Percentiles rank a stretch among this genome's conserved stretches.
Conservation (phyloP, 2,329 filamentous ascomycete species). For the Sporothrix pallida region DNA sequence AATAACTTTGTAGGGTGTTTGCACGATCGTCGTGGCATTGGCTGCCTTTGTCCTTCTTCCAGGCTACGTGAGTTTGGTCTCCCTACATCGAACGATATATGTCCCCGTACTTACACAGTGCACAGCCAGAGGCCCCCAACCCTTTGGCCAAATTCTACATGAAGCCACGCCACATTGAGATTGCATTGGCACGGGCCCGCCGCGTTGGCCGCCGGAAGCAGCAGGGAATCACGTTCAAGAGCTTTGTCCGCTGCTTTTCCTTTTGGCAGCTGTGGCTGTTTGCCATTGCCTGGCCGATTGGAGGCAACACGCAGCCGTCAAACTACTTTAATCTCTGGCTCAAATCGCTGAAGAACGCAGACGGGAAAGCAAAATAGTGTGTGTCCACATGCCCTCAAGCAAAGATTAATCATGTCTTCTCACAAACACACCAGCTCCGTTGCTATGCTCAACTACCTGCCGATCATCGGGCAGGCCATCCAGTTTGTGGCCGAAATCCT, state of each 20-base stretch:
- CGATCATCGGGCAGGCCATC: slow-evolving; percentile 32
- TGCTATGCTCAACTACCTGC: slow-evolving; percentile 33
- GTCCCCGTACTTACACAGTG: neutral
- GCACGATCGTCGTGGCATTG: slow-evolving; percentile 32
- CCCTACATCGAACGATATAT: neutral
- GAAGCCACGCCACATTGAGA: slow-evolving; percentile 31
- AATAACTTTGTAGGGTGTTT: slow-evolving; percentile 9
- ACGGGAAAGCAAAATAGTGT: slow-evolving; percentile 33
- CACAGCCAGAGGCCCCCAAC: slow-evolving; percentile 29
- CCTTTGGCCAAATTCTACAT: slow-evolving; percentile 31
- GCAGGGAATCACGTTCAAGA: slow-evolving; percentile 28
- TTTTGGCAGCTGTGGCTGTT: slow-evolving; percentile 34
- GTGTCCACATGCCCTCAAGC: neutral
- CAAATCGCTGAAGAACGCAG: slow-evolving; percentile 30
- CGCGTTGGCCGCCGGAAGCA: slow-evolving; percentile 29
- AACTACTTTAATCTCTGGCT: slow-evolving; percentile 34
- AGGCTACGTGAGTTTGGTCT: slow-evolving; percentile 21
- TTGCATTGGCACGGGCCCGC: slow-evolving; percentile 26
- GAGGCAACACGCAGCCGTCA: slow-evolving; percentile 26
- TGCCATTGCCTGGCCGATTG: slow-evolving; percentile 32
- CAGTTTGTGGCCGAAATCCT: slow-evolving; percentile 31
- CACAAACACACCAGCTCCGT: slow-evolving; percentile 29
- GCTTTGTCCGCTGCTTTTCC: slow-evolving; percentile 29
- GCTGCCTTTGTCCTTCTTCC: slow-evolving; percentile 29
- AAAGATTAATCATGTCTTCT: neutral